Percentiles rank a stretch among this genome's conserved stretches.
Conservation (phyloP, 129 eudicot species). For the Lactuca sativa region DNA sequence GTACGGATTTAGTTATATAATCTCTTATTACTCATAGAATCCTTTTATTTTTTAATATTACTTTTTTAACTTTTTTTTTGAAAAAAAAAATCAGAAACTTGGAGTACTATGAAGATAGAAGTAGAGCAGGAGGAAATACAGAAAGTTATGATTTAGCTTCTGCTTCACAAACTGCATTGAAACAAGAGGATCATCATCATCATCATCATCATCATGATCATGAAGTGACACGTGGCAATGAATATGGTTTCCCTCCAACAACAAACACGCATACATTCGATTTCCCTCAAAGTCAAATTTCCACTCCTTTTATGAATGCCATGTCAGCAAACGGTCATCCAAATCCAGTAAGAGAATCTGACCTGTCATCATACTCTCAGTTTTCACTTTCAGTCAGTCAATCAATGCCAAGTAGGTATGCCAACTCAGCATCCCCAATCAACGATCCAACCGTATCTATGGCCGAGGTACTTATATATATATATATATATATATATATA, state of each 20-base stretch:
- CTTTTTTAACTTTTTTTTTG: background rate
- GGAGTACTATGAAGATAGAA: constrained; percentile 70
- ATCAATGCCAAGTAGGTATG: constrained; percentile 65
- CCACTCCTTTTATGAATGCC: constrained; percentile 62
- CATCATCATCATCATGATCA: background rate
- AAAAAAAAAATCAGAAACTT: constrained; percentile 44
- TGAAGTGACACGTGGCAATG: constrained; percentile 63
- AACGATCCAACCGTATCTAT: constrained; percentile 68
- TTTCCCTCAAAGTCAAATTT: constrained; percentile 62
- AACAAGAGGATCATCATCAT: constrained; percentile 47
- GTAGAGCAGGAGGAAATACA: constrained; percentile 33
- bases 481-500: background rate
- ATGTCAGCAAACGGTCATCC: constrained; percentile 74
- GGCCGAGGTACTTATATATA: constrained; percentile 61
- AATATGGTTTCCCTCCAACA: constrained; percentile 62
- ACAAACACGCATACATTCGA: constrained; percentile 55
- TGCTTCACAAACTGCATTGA: constrained; percentile 71
- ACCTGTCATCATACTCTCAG: constrained; percentile 68
- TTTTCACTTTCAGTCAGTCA: constrained; percentile 71
- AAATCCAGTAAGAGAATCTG: constrained; percentile 66
- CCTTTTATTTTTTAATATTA: background rate
- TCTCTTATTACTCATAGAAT: constrained; percentile 5
- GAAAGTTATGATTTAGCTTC: constrained; percentile 60
- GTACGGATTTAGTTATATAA: constrained; percentile 24
- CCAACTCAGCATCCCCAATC: constrained; percentile 59